Evolutionary conservation across 2,329 filamentous ascomycete species (phyloP).

Genomic region (Curvularia lunata): DNA sequence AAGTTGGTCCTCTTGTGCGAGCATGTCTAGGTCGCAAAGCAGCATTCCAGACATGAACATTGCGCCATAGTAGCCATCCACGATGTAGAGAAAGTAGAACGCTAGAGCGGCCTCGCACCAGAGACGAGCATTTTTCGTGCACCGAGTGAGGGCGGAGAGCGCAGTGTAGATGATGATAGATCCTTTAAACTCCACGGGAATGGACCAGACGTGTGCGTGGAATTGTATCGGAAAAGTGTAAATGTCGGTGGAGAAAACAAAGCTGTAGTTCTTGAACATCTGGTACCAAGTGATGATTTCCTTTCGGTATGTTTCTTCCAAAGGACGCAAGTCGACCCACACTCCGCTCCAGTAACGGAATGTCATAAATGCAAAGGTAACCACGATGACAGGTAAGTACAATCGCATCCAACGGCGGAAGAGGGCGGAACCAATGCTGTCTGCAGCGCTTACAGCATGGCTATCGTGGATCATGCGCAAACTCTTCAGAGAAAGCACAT

Average conservation of each 20-base stretch:
- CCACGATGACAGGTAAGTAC: constrained; percentile 60
- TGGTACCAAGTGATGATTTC: constrained; percentile 40
- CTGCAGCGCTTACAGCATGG: constrained; percentile 49
- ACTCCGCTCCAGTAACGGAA: constrained; percentile 56
- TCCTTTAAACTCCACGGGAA: constrained; percentile 56
- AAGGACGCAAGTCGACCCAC: constrained; percentile 53
- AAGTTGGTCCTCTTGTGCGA: constrained; percentile 36
- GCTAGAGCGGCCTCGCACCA: constrained; percentile 61
- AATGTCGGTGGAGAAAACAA: constrained; percentile 65
- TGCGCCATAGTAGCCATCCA: constrained; percentile 66
- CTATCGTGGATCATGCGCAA: constrained; percentile 53
- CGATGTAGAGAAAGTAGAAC: constrained; percentile 71
- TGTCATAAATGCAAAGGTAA: constrained; percentile 61
- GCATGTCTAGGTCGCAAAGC: constrained; percentile 47
- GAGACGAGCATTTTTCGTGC: constrained; percentile 62
- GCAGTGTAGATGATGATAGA: constrained; percentile 68
- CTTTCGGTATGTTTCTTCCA: constrained; percentile 55
- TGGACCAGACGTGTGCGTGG: constrained; percentile 47
- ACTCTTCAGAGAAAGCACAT: constrained; percentile 59
- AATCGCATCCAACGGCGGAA: constrained; percentile 60
- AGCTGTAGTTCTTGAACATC: constrained; percentile 69
- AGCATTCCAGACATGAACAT: constrained; percentile 47
- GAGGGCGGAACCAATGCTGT: constrained; percentile 56
- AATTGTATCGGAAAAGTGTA: constrained; percentile 60
- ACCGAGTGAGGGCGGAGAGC: constrained; percentile 63